Conservation (phyloP, 164 flowering plant genomes). For the Malania oleifera region DNA sequence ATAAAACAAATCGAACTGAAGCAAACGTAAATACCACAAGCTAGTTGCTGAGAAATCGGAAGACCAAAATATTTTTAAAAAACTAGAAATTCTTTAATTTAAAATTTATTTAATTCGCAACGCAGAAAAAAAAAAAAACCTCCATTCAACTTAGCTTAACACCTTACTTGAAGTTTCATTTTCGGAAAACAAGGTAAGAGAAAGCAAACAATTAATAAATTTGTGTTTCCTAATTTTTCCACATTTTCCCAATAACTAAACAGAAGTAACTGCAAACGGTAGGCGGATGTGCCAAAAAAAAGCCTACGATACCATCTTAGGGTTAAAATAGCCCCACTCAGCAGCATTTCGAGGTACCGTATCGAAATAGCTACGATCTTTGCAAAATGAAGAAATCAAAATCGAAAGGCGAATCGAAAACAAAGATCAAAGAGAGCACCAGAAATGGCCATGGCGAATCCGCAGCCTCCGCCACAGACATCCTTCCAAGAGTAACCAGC, state of each 20-base stretch:
- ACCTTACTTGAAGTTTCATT: too few species aligned
- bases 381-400: not conserved
- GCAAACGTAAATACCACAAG: too few species aligned
- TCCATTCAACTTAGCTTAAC: not conserved
- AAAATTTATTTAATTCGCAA: too few species aligned
- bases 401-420: not conserved
- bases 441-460: slow-evolving; percentile 88
- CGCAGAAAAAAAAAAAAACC: not conserved
- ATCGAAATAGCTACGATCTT: not conserved
- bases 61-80: not conserved
- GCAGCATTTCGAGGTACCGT: not conserved
- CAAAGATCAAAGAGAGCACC: slow-evolving; percentile 32
- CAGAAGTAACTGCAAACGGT: slow-evolving; percentile 5
- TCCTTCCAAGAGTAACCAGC: slow-evolving; percentile 53
- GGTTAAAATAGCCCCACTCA: not conserved
- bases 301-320: not conserved
- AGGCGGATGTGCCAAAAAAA: not conserved
- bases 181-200: not conserved
- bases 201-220: not conserved
- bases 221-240: not conserved
- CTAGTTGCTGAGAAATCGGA: not conserved
- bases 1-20: not conserved
- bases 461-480: slow-evolving; percentile 96
- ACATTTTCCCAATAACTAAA: slow-evolving; percentile 1
- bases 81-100: not conserved